A percentile compares a stretch with the other conserved stretches of the same genome.
Conservation (phyloP, 2,329 filamentous ascomycete genomes). For the Diaporthe ampelina region DNA sequence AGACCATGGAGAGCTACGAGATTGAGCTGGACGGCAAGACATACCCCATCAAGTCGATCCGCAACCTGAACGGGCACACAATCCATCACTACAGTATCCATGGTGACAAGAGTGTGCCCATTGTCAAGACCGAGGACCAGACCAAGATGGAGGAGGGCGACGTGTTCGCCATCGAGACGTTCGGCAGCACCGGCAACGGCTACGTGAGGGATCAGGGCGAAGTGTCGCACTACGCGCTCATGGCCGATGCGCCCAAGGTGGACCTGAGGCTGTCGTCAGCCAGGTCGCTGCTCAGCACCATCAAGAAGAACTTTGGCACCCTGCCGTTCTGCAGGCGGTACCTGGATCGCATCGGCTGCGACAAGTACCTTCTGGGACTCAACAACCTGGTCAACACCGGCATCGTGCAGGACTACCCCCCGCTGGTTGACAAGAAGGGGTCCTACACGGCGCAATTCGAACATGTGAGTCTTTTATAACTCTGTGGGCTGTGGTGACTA, state of each 20-base stretch:
- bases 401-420: constrained; percentile 92
- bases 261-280: constrained; percentile 84
- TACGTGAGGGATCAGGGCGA: constrained; percentile 91
- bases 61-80: constrained; percentile 90
- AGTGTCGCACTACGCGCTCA: constrained; percentile 88
- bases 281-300: constrained; percentile 86
- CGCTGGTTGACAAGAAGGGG: constrained; percentile 91
- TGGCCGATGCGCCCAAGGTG: constrained; percentile 79
- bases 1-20: constrained; percentile 94
- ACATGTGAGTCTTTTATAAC: constrained; percentile 75
- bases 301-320: constrained; percentile 97
- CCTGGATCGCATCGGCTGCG: constrained; percentile 91
- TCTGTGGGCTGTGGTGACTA: background rate
- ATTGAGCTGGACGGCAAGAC: constrained; percentile 84
- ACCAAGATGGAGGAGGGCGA: constrained; percentile 99
- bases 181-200: constrained; percentile 92
- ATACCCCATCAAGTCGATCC: constrained; percentile 86
- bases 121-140: constrained; percentile 88
- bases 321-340: constrained; percentile 92
- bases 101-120: constrained; percentile 92
- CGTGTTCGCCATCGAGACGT: constrained; percentile 95
- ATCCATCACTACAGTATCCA: constrained; percentile 93
- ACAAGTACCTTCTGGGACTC: constrained; percentile 93
- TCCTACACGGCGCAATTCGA: constrained; percentile 96
- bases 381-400: constrained; percentile 87